Evolutionary conservation across 2,329 filamentous ascomycete genomes (phyloP).

Genomic region (Colletotrichum aenigma): DNA sequence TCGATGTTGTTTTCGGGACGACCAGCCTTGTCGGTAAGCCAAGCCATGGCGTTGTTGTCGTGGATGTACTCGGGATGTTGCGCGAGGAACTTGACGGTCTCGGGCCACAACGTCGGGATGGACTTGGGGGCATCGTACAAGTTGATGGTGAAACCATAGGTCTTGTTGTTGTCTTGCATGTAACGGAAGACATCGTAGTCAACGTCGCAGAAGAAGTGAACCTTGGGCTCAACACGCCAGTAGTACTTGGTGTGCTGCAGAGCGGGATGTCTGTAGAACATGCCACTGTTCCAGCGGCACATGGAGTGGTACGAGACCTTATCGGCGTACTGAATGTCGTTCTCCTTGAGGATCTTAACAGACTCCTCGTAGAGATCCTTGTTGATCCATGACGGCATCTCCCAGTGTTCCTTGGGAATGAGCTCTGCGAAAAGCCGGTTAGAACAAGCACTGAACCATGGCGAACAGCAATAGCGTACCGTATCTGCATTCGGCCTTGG

Average conservation of each 20-base stretch:
- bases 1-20: constrained; percentile 80
- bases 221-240: constrained; percentile 98
- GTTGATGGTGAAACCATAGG: constrained; percentile 98
- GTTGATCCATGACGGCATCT: constrained; percentile 90
- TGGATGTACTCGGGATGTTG: constrained; percentile 83
- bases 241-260: constrained; percentile 86
- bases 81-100: constrained; percentile 88
- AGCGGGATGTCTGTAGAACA: constrained; percentile 97
- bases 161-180: constrained; percentile 98
- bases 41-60: constrained; percentile 83
- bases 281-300: constrained; percentile 98
- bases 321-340: constrained; percentile 88
- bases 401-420: constrained; percentile 96
- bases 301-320: constrained; percentile 96
- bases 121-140: constrained; percentile 91
- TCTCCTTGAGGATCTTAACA: constrained; percentile 78
- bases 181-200: constrained; percentile 99
- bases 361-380: constrained; percentile 85
- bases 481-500: constrained; percentile 87
- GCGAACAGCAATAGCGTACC: constrained; percentile 56
- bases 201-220: constrained; percentile 98
- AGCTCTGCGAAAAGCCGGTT: constrained; percentile 59
- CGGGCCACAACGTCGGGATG: constrained; percentile 91
- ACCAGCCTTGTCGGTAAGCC: constrained; percentile 79
- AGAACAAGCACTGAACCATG: not conserved